Evolutionary conservation across 2,329 filamentous ascomycete genomes (phyloP), one percentile per base, ranked within the genome.

Genomic region (Chrysoporthe austroafricana): DNA sequence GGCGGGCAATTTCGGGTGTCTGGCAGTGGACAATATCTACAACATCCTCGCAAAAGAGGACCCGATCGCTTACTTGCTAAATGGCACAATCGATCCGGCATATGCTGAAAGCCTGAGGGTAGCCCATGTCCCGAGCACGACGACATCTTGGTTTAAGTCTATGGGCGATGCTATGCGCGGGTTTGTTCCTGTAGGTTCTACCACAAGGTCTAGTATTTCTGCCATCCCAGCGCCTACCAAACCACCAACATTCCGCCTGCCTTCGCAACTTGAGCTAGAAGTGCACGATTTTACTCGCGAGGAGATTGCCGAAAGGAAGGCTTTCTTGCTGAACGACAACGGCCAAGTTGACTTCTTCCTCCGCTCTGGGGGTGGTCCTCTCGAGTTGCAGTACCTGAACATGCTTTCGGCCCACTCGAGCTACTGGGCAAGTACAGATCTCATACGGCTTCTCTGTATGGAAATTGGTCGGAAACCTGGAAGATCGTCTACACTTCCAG

Each of bases 341-440:
- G 95, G 94, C 0, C 96, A 99, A 79, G 90, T 99, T 52, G 96
- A 99, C 77, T 99, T 89, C 79, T 96, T 91, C 73, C 81, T 99
- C 61, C 89, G 89, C 61, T 94, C 93, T 8, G 92, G 93, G 0
- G 91, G 92, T 1, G 96, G 96, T 0, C 91, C 94, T 4, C 82
- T 99, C 46, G 96, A 97, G 78, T 94, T 97, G 34, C 94, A 98
- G 79, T 99, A 99, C 76, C 80, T 98, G 46, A 97, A 97, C 72
- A 99, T 99, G 96, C 81, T 99, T 65, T 92, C 93, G 67, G 96
- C 96, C 9, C 96, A 99, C 78, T 94, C 92, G 66, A 95, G 92
- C 76, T 99, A 99, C 78, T 99, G 96, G 96, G 86, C 88, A 2
- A 89, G 91, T 73, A 87, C 84, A 39, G 96, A 98, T 76, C 94